Conservation (phyloP, 352 stramenopile genomes). For the Phytophthora kernoviae region DNA sequence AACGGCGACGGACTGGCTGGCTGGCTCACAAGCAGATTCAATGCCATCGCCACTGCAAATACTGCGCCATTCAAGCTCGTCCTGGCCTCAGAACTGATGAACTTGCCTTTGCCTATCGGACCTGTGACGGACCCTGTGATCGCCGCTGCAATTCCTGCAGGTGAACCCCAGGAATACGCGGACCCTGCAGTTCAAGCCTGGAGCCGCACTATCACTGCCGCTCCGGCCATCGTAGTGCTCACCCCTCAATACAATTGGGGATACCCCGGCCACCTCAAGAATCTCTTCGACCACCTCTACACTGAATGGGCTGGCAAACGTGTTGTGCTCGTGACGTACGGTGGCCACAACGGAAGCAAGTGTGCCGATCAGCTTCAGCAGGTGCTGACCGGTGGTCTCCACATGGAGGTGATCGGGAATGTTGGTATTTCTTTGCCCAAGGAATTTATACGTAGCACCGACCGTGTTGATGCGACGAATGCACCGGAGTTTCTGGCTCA, state of each 20-base stretch:
- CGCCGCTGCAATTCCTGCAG: conserved; percentile 9
- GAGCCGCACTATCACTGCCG: conserved; percentile 13
- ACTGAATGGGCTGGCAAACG: conserved; percentile 27
- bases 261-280: conserved; percentile 32
- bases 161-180: conserved; percentile 14
- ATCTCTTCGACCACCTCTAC: conserved; percentile 31
- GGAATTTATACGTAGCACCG: conserved; percentile 25
- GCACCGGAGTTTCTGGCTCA: conserved; percentile 19
- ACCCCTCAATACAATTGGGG: conserved; percentile 32
- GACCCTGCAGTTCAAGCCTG: conserved; percentile 25
- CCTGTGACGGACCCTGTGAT: conserved; percentile 26
- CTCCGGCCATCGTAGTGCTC: conserved; percentile 23
- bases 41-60: conserved; percentile 6
- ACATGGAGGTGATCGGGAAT: conserved; percentile 28
- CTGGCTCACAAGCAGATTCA: conserved; percentile 20
- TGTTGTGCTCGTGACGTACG: conserved; percentile 28
- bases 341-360: conserved; percentile 25
- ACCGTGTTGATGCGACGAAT: conserved; percentile 8
- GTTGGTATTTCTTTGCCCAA: conserved; percentile 20
- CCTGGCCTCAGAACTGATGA: conserved; percentile 21
- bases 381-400: conserved; percentile 17
- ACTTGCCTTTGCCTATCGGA: conserved; percentile 20
- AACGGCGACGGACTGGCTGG: conserved; percentile 22
- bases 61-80: conserved; percentile 5
- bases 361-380: conserved; percentile 25